Conservation (phyloP, 495 filamentous ascomycete species). For the Podospora anserina region DNA sequence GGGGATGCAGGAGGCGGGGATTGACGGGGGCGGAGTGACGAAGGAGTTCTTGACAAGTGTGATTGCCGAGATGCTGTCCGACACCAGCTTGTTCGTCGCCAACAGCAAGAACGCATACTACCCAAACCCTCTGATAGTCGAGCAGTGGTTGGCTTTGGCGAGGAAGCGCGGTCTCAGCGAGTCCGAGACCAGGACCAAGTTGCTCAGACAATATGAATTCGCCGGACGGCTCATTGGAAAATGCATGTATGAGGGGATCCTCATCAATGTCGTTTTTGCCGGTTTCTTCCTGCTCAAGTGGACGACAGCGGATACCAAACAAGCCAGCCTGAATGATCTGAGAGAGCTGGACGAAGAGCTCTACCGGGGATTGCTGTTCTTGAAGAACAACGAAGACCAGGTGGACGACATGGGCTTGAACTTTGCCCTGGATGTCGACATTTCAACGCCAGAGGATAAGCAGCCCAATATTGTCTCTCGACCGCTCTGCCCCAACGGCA, state of each 20-base stretch:
- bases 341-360: conserved; percentile 89
- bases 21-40: conserved; percentile 95
- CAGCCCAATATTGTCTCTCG: conserved; percentile 57
- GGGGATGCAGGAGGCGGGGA: conserved; percentile 80
- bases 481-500: conserved; percentile 71
- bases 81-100: conserved; percentile 61
- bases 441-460: conserved; percentile 53
- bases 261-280: conserved; percentile 91
- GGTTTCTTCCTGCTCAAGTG: conserved; percentile 96
- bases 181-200: conserved; percentile 50
- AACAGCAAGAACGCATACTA: conserved; percentile 90
- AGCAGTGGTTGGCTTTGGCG: conserved; percentile 63
- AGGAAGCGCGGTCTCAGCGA: conserved; percentile 53
- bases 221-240: conserved; percentile 90
- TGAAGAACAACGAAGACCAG: conserved; percentile 86
- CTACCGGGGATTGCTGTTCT: conserved; percentile 81
- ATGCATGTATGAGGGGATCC: conserved; percentile 95
- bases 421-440: conserved; percentile 83
- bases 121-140: conserved; percentile 78
- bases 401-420: conserved; percentile 79
- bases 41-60: conserved; percentile 96
- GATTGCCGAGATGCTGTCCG: conserved; percentile 77
- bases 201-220: conserved; percentile 83
- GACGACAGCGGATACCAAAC: conserved; percentile 67
- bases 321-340: conserved; percentile 88